These are phyloP conservation scores for Chytridium lagenaria DNA, from an alignment of 371 early-diverging fungal genomes.

Conservation along the genomic window DNA sequence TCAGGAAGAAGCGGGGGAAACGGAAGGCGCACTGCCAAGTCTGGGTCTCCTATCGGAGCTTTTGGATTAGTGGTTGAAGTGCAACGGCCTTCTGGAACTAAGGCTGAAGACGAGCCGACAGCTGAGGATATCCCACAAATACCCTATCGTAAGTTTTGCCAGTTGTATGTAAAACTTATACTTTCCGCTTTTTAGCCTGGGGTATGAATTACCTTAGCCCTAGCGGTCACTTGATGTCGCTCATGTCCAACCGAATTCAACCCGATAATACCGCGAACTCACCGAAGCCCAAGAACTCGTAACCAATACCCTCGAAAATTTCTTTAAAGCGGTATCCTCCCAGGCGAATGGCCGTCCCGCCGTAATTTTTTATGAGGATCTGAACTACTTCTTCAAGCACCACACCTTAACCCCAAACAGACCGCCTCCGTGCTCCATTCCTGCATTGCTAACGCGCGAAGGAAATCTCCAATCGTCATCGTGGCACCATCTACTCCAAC, in stretches of 20 bases:
- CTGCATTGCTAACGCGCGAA: neutral
- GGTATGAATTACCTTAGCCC: slow-evolving; percentile 10
- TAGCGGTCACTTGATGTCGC: neutral
- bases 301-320: slow-evolving; percentile 16
- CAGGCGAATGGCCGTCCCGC: neutral
- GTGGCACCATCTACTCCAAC: neutral
- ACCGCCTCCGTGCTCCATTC: neutral
- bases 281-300: slow-evolving; percentile 28
- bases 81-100: neutral
- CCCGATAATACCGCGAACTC: slow-evolving; percentile 5
- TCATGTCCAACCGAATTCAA: slow-evolving; percentile 29
- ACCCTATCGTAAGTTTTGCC: slow-evolving; percentile 28
- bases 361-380: slow-evolving; percentile 16
- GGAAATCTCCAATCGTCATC: slow-evolving; percentile 1
- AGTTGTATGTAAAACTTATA: neutral
- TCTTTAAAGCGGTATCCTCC: slow-evolving; percentile 16
- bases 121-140: slow-evolving; percentile 19
- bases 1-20: neutral
- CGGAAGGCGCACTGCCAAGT: neutral
- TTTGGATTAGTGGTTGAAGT: slow-evolving; percentile 19
- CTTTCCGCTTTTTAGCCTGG: neutral
- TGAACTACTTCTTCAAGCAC: neutral
- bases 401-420: neutral
- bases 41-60: neutral
- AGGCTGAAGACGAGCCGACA: neutral